Evolutionary conservation across 2,329 filamentous ascomycete genomes (phyloP), one percentile per base, ranked within the genome.

Genomic region (Emydomyces testavorans): DNA sequence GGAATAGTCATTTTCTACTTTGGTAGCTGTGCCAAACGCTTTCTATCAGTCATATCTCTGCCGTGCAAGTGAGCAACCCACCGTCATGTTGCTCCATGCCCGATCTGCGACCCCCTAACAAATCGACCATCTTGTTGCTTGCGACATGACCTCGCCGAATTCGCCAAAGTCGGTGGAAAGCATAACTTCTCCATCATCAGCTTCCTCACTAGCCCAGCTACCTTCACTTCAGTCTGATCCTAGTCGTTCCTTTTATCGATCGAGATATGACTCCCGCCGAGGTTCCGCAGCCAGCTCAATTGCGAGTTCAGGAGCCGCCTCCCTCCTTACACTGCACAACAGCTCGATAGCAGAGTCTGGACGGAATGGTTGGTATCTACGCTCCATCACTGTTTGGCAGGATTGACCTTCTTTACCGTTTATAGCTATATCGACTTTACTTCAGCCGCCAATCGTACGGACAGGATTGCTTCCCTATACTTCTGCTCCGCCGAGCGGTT

Each of bases 251-350:
- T 57, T 61, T 16, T 49, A 53, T 42, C 56, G 63, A 37, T 62
- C 65, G 32, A 57, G 64, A 46, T 58, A 58, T 54, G 61, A 62
- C 52, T 60, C 65, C 54, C 66, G 89, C 61, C 77, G 88, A 65
- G 84, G 80, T 53, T 96, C 92, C 47, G 85, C 81, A 21, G 82
- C 89, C 37, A 94, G 88, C 71, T 95, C 90, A 18, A 79, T 90
- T 57, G 80, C 82, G 61, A 95, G 89, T 26, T 80, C 94, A 62
- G 88, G 88, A 52, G 87, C 87, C n/a, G 76, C 79, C 29, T 70
- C 94, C 51, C 87, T 94, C 61, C 80, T 78, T 6, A 76, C 78
- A 60, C 57, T 73, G 64, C 64, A 73, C 52, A 66, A 67, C 72
- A 76, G 71, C 69, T 74, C 78, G 6, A 67, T 78, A 57, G 72